A percentile compares a stretch with the other conserved stretches of the same genome.
These are phyloP conservation scores for Pulveroboletus sp. DNA, from an alignment of 768 basidiomycete species.

Conservation along the genomic window DNA sequence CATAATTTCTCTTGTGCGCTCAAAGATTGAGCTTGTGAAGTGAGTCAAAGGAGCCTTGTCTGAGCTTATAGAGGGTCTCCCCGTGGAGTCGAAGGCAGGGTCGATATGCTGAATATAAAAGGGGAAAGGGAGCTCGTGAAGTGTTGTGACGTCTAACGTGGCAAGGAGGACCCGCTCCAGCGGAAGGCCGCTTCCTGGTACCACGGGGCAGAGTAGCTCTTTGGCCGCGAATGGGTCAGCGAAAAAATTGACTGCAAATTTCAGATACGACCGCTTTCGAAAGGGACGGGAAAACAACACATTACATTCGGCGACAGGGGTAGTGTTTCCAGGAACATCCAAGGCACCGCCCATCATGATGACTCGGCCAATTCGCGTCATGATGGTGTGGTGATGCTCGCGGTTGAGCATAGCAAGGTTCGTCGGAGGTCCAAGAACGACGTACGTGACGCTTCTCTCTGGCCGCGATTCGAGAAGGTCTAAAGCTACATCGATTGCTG, in stretches of 20 bases:
- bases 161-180: constrained; percentile 64
- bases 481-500: constrained; percentile 52
- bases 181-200: constrained; percentile 45
- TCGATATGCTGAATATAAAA: constrained; percentile 59
- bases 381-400: constrained; percentile 48
- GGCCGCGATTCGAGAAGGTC: constrained; percentile 51
- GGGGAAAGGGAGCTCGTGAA: constrained; percentile 73
- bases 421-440: constrained; percentile 74
- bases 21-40: constrained; percentile 78
- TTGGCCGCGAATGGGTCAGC: constrained; percentile 85
- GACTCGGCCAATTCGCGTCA: constrained; percentile 63
- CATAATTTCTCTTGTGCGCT: constrained; percentile 74
- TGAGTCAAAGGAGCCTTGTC: constrained; percentile 61
- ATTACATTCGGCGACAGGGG: constrained; percentile 80
- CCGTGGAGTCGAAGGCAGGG: constrained; percentile 49
- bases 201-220: constrained; percentile 50
- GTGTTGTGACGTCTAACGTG: constrained; percentile 80
- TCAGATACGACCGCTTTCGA: background rate
- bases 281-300: background rate
- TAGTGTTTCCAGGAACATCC: constrained; percentile 87
- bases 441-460: constrained; percentile 58
- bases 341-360: constrained; percentile 93
- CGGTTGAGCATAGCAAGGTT: constrained; percentile 69
- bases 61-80: constrained; percentile 41
- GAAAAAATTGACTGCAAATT: constrained; percentile 67